Percentiles rank a stretch among this genome's conserved stretches.
Conservation (phyloP, 116 monocot species). For the Iris pallida region DNA sequence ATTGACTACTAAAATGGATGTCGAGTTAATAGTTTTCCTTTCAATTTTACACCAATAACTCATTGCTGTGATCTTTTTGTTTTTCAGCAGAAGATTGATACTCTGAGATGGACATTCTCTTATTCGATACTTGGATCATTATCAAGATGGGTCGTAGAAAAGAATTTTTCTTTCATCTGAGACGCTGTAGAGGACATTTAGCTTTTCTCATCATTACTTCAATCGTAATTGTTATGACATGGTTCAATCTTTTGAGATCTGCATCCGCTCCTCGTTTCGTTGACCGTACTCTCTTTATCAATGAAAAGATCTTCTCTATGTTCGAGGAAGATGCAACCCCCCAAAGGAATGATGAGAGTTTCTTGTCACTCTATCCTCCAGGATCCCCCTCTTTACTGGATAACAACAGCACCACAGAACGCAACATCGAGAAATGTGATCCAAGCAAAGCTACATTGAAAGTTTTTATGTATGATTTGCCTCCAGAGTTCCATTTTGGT, state of each 20-base stretch:
- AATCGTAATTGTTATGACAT: background rate
- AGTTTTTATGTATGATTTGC: slow-evolving; percentile 85
- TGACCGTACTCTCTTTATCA: background rate
- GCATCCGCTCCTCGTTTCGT: background rate
- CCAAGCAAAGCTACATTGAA: slow-evolving; percentile 24
- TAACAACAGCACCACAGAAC: background rate
- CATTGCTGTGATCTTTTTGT: too few species aligned
- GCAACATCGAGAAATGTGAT: slow-evolving; percentile 16
- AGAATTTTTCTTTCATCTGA: too few species aligned
- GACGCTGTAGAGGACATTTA: background rate
- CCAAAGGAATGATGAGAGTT: background rate
- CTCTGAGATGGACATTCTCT: too few species aligned
- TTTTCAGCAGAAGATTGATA: too few species aligned
- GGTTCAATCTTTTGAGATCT: background rate
- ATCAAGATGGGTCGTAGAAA: too few species aligned
- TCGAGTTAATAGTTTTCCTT: too few species aligned
- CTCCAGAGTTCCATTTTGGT: slow-evolving; percentile 74
- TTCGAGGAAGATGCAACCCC: background rate
- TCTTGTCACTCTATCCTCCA: background rate
- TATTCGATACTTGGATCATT: too few species aligned
- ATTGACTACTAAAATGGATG: too few species aligned
- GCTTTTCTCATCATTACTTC: background rate
- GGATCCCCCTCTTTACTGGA: background rate
- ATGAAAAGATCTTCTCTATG: background rate
- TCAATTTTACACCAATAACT: too few species aligned